Percentiles rank a stretch among this genome's conserved stretches.
Conservation (phyloP, 176 grass and related monocot genomes). For the Carex pumila region DNA sequence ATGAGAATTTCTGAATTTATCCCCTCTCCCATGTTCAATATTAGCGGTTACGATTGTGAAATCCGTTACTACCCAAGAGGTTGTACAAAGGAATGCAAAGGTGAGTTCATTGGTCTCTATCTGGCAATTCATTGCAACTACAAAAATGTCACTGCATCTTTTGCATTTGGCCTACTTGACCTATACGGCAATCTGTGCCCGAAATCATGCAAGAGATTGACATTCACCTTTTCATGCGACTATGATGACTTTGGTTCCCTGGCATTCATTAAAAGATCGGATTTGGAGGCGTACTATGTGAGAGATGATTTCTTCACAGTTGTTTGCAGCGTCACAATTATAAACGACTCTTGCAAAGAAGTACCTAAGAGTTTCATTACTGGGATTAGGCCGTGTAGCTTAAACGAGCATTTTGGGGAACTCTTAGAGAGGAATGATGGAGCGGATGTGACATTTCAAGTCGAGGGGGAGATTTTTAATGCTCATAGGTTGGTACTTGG, state of each 20-base stretch:
- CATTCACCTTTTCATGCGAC: neutral
- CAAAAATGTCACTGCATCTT: neutral
- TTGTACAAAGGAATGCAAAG: neutral
- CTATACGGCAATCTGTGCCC: neutral
- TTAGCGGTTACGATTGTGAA: neutral
- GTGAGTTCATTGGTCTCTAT: neutral
- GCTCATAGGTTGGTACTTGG: slow-evolving; percentile 1
- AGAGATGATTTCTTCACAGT: neutral
- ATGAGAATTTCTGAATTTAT: neutral
- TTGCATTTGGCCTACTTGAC: neutral
- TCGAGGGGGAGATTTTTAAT: neutral
- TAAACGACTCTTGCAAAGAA: neutral
- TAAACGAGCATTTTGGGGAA: neutral
- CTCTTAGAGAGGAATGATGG: slow-evolving; percentile 14
- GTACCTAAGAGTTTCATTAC: neutral
- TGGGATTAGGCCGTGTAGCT: neutral
- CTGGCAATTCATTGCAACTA: neutral
- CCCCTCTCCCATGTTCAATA: neutral
- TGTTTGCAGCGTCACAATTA: neutral
- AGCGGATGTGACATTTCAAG: slow-evolving; percentile 14
- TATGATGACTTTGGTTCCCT: neutral
- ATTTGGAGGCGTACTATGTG: slow-evolving; percentile 11
- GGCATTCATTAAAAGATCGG: neutral
- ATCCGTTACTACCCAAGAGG: slow-evolving; percentile 9
- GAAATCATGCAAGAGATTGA: neutral